Conservation (phyloP, 768 basidiomycete species). For the Agrocybe praecox region DNA sequence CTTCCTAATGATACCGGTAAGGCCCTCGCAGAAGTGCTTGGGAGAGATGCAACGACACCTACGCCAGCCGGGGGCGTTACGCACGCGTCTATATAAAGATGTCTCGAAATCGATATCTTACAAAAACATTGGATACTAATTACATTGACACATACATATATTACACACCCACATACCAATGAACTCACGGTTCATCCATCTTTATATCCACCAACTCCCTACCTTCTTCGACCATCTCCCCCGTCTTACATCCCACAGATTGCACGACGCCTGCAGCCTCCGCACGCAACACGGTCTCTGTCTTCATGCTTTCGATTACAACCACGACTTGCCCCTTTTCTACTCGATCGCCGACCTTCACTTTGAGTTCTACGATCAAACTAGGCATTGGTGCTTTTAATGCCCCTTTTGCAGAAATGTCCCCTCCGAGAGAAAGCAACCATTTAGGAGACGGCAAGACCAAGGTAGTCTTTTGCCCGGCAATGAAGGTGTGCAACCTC, state of each 20-base stretch:
- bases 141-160: constrained; percentile 3
- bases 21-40: constrained; percentile 40
- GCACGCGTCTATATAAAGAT: constrained; percentile 15
- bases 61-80: constrained; percentile 19
- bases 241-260: constrained; percentile 75
- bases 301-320: constrained; percentile 97
- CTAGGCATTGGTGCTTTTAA: constrained; percentile 92
- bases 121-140: neutral
- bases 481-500: constrained; percentile 74
- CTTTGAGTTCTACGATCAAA: constrained; percentile 86
- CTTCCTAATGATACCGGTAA: constrained; percentile 42
- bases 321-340: constrained; percentile 81
- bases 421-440: constrained; percentile 67
- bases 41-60: constrained; percentile 49
- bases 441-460: constrained; percentile 71
- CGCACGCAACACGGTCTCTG: constrained; percentile 85
- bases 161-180: neutral
- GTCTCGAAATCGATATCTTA: neutral
- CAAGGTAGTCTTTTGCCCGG: constrained; percentile 65
- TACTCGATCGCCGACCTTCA: constrained; percentile 75
- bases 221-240: constrained; percentile 93
- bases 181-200: constrained; percentile 26
- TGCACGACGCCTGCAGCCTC: constrained; percentile 69
- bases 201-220: constrained; percentile 75
- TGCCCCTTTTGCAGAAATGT: constrained; percentile 62